These are phyloP conservation scores for Endocalyx cinctus DNA, from an alignment of 2,329 filamentous ascomycete species.

Conservation along the genomic window DNA sequence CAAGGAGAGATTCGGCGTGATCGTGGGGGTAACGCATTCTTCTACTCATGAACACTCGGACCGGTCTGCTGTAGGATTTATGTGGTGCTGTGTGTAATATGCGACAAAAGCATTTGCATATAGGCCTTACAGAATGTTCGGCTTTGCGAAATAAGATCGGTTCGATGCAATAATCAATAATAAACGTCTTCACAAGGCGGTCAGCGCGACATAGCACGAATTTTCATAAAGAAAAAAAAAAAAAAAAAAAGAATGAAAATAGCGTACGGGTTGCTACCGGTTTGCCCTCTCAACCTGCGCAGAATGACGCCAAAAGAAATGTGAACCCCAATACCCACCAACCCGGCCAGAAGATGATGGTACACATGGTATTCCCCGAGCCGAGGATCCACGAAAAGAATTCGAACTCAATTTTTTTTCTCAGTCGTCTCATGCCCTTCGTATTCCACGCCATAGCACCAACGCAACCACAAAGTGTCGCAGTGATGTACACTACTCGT, in stretches of 20 bases:
- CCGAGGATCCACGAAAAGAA: conserved; percentile 48
- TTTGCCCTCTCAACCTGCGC: too few relatives aligned
- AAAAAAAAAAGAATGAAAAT: too few relatives aligned
- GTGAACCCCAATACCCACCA: conserved; percentile 52
- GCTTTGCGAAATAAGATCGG: too few relatives aligned
- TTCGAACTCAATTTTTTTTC: conserved; percentile 47
- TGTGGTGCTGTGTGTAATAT: neutral
- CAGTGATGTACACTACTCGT: conserved; percentile 5
- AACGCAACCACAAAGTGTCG: conserved; percentile 12
- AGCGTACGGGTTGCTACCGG: too few relatives aligned
- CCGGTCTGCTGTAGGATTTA: too few relatives aligned
- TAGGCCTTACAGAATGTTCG: too few relatives aligned
- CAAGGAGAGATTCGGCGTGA: conserved; percentile 73
- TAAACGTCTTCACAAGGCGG: too few relatives aligned
- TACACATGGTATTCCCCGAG: conserved; percentile 41
- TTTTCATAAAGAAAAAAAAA: too few relatives aligned
- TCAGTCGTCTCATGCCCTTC: conserved; percentile 24
- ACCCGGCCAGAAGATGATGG: conserved; percentile 54
- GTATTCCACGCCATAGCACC: conserved; percentile 32
- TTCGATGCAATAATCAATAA: too few relatives aligned
- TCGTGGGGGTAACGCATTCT: conserved; percentile 86
- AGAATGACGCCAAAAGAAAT: too few relatives aligned
- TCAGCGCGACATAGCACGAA: too few relatives aligned
- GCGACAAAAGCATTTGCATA: too few relatives aligned
- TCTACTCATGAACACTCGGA: conserved; percentile 66